phyloP scores from a whole-genome alignment of 1,284 basidiomycete genomes.

The Cutaneotrichosporon sp. region DNA sequence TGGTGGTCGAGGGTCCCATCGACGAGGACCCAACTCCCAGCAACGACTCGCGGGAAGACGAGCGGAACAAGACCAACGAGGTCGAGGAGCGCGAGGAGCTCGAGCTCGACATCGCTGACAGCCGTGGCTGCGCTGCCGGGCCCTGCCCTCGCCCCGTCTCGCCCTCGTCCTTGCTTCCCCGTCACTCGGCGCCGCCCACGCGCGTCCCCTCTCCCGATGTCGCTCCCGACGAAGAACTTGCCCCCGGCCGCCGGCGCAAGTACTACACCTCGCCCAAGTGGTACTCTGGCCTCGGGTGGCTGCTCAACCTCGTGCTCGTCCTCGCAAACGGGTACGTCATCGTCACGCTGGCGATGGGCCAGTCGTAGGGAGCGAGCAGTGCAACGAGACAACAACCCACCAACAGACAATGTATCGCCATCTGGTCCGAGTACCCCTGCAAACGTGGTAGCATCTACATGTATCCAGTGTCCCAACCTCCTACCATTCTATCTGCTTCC shows the following conservation, averaged over 20 bases:
- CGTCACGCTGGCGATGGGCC: conserved; percentile 46
- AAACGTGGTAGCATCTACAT: background rate
- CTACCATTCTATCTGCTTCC: background rate
- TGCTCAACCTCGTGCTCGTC: conserved; percentile 64
- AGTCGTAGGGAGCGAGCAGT: conserved; percentile 12
- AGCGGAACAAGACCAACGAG: conserved; percentile 10
- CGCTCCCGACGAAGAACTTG: background rate
- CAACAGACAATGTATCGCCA: background rate
- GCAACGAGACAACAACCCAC: too few relatives aligned
- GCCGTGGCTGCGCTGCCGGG: background rate
- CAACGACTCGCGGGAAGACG: background rate
- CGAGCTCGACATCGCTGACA: background rate
- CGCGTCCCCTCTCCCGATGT: background rate
- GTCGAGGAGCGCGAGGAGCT: too few relatives aligned
- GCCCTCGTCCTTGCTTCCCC: background rate
- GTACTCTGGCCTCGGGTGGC: conserved; percentile 60
- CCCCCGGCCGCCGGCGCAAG: conserved; percentile 15
- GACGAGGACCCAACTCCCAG: conserved; percentile 11
- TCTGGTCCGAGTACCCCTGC: background rate
- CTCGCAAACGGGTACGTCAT: conserved; percentile 62
- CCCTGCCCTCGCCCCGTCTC: background rate
- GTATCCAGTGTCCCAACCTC: background rate
- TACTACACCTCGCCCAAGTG: conserved; percentile 64
- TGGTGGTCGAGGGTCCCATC: conserved; percentile 61
- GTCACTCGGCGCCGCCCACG: background rate